Evolutionary conservation across 176 grass and related monocot species (phyloP).

Genomic region (Tillandsia leiboldiana): DNA sequence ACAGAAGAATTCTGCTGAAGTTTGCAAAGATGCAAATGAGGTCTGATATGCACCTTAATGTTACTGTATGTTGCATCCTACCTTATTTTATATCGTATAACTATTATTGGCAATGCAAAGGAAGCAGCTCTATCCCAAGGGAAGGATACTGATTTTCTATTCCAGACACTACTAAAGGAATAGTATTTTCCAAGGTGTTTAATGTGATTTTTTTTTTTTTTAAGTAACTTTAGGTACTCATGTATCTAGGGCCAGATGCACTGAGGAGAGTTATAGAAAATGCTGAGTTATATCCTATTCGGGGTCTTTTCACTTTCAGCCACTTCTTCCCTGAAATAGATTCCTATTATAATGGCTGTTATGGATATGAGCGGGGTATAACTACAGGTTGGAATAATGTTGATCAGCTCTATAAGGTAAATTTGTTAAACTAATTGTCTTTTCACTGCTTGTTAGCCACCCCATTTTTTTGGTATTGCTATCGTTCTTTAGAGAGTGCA

Average conservation of each 20-base stretch:
- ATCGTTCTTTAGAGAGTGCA: background rate
- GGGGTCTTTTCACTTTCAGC: conserved; percentile 65
- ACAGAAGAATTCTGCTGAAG: conserved; percentile 48
- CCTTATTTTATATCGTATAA: background rate
- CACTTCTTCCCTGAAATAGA: conserved; percentile 79
- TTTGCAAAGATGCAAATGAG: conserved; percentile 98
- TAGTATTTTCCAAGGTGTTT: background rate
- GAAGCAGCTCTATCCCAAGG: background rate
- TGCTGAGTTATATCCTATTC: conserved; percentile 88
- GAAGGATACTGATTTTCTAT: background rate
- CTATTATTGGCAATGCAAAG: background rate
- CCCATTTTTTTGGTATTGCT: background rate
- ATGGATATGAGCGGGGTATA: conserved; percentile 51
- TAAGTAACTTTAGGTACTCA: conserved; percentile 53
- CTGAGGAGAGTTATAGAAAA: conserved; percentile 68
- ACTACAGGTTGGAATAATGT: conserved; percentile 73
- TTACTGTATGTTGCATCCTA: background rate
- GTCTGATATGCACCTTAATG: conserved; percentile 27
- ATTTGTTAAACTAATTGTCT: background rate
- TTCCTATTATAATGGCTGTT: conserved; percentile 60
- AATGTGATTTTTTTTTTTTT: conserved; percentile 12
- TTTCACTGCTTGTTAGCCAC: background rate
- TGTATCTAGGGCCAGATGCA: conserved; percentile 71
- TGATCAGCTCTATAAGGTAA: conserved; percentile 82
- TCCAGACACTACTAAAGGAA: background rate